Percentiles rank a stretch among this genome's conserved stretches.
These are phyloP conservation scores for Daldinia caldariorum DNA, from an alignment of 495 filamentous ascomycete species.

Conservation along the genomic window DNA sequence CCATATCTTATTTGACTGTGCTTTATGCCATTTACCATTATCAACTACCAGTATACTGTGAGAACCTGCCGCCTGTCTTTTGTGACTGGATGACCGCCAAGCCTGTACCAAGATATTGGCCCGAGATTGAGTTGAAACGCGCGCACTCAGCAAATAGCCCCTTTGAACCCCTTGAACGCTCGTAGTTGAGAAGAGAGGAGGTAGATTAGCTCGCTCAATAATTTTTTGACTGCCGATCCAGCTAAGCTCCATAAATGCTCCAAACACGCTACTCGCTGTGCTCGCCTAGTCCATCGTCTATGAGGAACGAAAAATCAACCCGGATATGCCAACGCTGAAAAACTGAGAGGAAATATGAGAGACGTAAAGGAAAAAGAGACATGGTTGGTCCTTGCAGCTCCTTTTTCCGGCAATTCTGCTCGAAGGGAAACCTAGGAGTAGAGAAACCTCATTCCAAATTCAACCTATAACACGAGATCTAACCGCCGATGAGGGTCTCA, in stretches of 20 bases:
- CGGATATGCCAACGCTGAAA: conserved; percentile 36
- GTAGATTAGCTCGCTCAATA: conserved; percentile 27
- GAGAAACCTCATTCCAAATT: conserved; percentile 31
- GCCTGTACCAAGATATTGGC: conserved; percentile 43
- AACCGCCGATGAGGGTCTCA: conserved; percentile 47
- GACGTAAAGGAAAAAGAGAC: conserved; percentile 13
- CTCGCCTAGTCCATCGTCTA: conserved; percentile 38
- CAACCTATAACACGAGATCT: conserved; percentile 45
- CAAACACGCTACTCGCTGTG: conserved; percentile 24
- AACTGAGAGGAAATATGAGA: conserved; percentile 30
- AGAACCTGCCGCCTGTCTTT: conserved; percentile 37
- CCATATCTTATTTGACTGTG: conserved; percentile 40
- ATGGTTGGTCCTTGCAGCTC: conserved; percentile 11
- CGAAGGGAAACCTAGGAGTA: conserved; percentile 32
- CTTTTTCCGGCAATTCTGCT: conserved; percentile 23
- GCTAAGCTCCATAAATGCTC: conserved; percentile 38
- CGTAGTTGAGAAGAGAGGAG: conserved; percentile 43
- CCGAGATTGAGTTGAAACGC: conserved; percentile 41
- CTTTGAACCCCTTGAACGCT: conserved; percentile 14
- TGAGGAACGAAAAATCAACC: conserved; percentile 35
- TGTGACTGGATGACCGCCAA: conserved; percentile 41
- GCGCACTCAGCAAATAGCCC: conserved; percentile 28
- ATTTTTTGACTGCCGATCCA: conserved; percentile 37
- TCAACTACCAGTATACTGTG: conserved; percentile 43
- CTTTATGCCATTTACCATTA: conserved; percentile 40